Conservation (phyloP, 2,329 filamentous ascomycete species). For the Aspergillus intermedius region DNA sequence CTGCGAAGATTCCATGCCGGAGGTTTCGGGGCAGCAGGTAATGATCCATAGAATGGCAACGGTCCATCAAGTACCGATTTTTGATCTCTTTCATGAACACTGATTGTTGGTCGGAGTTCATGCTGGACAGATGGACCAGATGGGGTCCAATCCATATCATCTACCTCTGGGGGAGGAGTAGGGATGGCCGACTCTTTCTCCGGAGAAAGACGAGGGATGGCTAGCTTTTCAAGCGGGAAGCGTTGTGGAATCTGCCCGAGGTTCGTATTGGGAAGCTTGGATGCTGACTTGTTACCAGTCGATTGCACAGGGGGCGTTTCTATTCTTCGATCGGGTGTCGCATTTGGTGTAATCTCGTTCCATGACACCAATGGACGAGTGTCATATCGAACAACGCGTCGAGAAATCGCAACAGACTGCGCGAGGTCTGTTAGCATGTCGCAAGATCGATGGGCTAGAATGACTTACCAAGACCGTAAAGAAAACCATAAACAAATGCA, state of each 20-base stretch:
- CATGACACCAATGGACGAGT: slow-evolving; percentile 37
- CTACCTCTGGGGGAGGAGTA: slow-evolving; percentile 35
- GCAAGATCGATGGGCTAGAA: background rate
- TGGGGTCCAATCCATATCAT: slow-evolving; percentile 49
- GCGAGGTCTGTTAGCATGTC: slow-evolving; percentile 13
- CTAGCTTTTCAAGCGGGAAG: slow-evolving; percentile 39
- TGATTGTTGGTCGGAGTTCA: slow-evolving; percentile 26
- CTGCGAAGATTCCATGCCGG: slow-evolving; percentile 36
- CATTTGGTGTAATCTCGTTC: slow-evolving; percentile 31
- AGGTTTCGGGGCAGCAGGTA: slow-evolving; percentile 36
- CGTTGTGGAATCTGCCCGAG: slow-evolving; percentile 14
- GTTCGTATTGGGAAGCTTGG: slow-evolving; percentile 11
- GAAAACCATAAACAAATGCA: slow-evolving; percentile 36
- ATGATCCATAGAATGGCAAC: slow-evolving; percentile 38
- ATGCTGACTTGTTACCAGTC: slow-evolving; percentile 10
- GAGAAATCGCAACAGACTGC: slow-evolving; percentile 34
- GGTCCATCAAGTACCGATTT: slow-evolving; percentile 26
- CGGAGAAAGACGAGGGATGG: slow-evolving; percentile 18
- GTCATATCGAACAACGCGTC: slow-evolving; percentile 33
- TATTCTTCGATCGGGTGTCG: slow-evolving; percentile 16
- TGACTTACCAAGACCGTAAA: slow-evolving; percentile 34
- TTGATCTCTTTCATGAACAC: slow-evolving; percentile 23
- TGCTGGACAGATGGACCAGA: slow-evolving; percentile 38
- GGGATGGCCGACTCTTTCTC: slow-evolving; percentile 21
- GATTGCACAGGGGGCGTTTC: slow-evolving; percentile 12